These are phyloP conservation scores for Fusarium nanum DNA, from an alignment of 2,329 filamentous ascomycete genomes.

Conservation along the genomic window DNA sequence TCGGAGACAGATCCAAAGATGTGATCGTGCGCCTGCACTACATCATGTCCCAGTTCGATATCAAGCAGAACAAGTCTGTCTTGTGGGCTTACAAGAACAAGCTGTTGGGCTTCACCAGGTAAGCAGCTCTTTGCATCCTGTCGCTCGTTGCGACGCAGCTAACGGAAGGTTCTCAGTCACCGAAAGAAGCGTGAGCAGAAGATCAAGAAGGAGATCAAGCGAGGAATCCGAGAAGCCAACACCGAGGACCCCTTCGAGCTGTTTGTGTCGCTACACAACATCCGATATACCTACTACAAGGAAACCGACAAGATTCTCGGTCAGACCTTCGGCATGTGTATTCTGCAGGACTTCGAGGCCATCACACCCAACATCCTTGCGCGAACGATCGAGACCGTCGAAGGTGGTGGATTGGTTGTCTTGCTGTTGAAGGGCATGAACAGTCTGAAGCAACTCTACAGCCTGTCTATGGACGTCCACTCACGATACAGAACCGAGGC, in stretches of 20 bases:
- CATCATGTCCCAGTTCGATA: conserved; percentile 88
- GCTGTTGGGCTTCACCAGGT: conserved; percentile 89
- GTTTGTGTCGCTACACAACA: conserved; percentile 95
- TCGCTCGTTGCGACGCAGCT: conserved; percentile 25
- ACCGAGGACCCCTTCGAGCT: conserved; percentile 96
- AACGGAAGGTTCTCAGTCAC: conserved; percentile 67
- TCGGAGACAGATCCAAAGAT: conserved; percentile 92
- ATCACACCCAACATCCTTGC: conserved; percentile 97
- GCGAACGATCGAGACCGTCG: conserved; percentile 95
- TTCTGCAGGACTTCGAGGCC: conserved; percentile 97
- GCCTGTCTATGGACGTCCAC: conserved; percentile 97
- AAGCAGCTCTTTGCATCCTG: conserved; percentile 27
- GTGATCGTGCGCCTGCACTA: conserved; percentile 94
- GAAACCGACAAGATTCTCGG: conserved; percentile 98
- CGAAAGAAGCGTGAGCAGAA: conserved; percentile 98
- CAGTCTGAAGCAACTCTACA: conserved; percentile 97
- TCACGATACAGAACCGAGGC: conserved; percentile 96
- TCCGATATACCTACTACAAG: conserved; percentile 99
- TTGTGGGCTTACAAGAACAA: conserved; percentile 99
- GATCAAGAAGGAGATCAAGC: conserved; percentile 98
- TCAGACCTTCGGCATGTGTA: conserved; percentile 98
- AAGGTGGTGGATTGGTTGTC: conserved; percentile 92
- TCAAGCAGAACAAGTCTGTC: conserved; percentile 91
- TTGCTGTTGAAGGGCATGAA: conserved; percentile 95
- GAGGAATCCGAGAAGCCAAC: conserved; percentile 91